These are phyloP conservation scores for Flaveria trinervia DNA, from an alignment of 129 eudicot species.

Conservation along the genomic window DNA sequence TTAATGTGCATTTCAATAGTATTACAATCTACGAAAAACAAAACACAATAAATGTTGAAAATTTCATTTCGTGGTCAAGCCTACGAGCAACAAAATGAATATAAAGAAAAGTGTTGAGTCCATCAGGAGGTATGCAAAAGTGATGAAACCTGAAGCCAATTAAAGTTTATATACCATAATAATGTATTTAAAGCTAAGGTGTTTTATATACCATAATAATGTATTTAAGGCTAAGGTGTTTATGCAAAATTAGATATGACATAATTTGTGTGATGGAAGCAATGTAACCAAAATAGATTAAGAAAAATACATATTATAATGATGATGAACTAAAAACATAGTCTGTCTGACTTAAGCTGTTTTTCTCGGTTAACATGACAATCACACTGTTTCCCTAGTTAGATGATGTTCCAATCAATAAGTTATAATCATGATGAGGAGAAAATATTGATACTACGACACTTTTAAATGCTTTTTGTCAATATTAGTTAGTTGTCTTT, in stretches of 20 bases:
- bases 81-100: constrained; percentile 1
- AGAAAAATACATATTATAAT: neutral
- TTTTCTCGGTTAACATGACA: neutral
- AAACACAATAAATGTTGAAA: neutral
- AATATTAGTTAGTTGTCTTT: no score
- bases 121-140: neutral
- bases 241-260: constrained; percentile 3
- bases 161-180: no score
- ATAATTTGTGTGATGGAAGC: neutral
- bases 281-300: constrained; percentile 8
- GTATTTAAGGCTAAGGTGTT: neutral
- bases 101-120: neutral
- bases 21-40: neutral
- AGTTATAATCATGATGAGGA: neutral
- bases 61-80: neutral
- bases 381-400: neutral
- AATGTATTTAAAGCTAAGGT: neutral
- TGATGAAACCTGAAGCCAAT: no score
- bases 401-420: neutral
- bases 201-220: neutral
- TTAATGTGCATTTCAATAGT: constrained; percentile 17
- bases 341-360: neutral
- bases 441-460: neutral
- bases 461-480: no score
- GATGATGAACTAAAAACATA: neutral